Conservation (phyloP, 2,329 filamentous ascomycete species). For the Ophiocordyceps camponoti-leonardi region DNA sequence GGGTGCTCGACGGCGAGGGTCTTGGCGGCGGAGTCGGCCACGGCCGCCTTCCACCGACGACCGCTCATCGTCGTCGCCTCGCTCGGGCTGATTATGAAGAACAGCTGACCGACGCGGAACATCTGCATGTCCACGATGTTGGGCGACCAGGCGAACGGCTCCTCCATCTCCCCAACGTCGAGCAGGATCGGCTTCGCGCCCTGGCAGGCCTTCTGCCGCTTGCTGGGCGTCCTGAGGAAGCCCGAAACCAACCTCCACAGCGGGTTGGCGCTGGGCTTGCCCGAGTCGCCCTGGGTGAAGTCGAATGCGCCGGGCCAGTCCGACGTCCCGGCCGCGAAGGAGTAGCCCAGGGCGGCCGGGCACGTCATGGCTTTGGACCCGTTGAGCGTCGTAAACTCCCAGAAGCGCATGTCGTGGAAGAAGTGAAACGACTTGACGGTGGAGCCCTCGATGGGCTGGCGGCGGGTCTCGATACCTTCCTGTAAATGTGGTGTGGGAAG, state of each 20-base stretch:
- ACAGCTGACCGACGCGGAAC: slow-evolving; percentile 65
- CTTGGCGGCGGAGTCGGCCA: slow-evolving; percentile 31
- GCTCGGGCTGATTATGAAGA: slow-evolving; percentile 70
- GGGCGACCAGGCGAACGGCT: slow-evolving; percentile 74
- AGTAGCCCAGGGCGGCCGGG: slow-evolving; percentile 75
- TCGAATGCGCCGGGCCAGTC: slow-evolving; percentile 87
- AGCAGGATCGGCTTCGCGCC: slow-evolving; percentile 69
- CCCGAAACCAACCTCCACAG: slow-evolving; percentile 65
- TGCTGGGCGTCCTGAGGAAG: slow-evolving; percentile 51
- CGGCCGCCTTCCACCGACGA: slow-evolving; percentile 63
- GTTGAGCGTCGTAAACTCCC: slow-evolving; percentile 56
- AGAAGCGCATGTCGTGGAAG: slow-evolving; percentile 67
- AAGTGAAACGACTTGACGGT: slow-evolving; percentile 70
- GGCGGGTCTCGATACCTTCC: neutral
- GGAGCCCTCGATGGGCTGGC: slow-evolving; percentile 38
- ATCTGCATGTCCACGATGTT: slow-evolving; percentile 84
- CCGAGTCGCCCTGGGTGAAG: slow-evolving; percentile 73
- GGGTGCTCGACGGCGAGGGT: slow-evolving; percentile 31
- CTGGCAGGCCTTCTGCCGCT: slow-evolving; percentile 60
- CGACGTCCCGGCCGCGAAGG: slow-evolving; percentile 82
- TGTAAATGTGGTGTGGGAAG: neutral
- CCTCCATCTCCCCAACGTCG: slow-evolving; percentile 62
- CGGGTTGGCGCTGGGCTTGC: slow-evolving; percentile 47
- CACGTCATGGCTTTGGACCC: slow-evolving; percentile 58
- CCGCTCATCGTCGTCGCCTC: slow-evolving; percentile 91